A percentile compares a stretch with the other conserved stretches of the same genome.
These are phyloP conservation scores for Fusarium secorum DNA, from an alignment of 2,329 filamentous ascomycete species.

Conservation along the genomic window DNA sequence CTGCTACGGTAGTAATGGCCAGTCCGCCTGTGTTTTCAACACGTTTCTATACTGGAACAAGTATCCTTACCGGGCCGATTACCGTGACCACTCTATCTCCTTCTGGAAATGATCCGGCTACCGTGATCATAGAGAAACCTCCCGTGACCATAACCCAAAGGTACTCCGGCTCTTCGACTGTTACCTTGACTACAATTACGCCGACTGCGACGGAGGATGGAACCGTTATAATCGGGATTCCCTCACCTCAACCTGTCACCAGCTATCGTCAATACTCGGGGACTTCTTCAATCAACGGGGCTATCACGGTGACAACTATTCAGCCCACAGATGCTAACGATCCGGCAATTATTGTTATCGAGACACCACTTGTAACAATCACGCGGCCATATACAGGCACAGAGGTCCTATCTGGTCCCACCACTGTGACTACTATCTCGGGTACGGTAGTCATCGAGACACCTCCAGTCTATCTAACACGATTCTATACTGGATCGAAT, in stretches of 20 bases:
- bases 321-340: neutral
- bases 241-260: neutral
- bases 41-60: neutral
- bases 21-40: neutral
- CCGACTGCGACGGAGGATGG: neutral
- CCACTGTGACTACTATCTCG: neutral
- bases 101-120: no score
- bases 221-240: neutral
- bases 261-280: neutral
- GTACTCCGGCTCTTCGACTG: neutral
- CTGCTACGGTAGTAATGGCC: neutral
- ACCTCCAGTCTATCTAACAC: neutral
- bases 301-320: neutral
- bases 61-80: neutral
- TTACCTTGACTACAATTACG: neutral
- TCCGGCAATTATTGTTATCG: neutral
- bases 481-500: neutral
- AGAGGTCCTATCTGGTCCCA: neutral
- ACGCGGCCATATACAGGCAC: neutral
- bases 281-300: neutral
- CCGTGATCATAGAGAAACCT: accelerated
- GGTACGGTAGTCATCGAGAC: neutral
- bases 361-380: neutral
- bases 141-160: neutral
- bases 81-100: neutral